Conservation (phyloP, 805 yeast genomes). For the Cyberlindnera mycetangii region DNA sequence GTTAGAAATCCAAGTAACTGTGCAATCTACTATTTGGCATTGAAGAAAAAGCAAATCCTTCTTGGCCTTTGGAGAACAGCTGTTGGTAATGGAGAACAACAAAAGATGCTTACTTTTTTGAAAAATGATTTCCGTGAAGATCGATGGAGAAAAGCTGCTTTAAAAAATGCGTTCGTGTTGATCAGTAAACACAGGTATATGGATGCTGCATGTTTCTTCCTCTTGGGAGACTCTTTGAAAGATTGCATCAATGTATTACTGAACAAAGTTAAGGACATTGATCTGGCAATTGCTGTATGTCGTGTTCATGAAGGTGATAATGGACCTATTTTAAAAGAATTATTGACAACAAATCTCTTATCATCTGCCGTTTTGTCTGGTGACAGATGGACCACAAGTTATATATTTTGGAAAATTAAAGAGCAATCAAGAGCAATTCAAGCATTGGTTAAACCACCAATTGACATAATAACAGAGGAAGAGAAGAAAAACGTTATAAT, state of each 20-base stretch:
- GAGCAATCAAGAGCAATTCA: constrained; percentile 53
- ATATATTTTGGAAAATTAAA: constrained; percentile 69
- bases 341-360: constrained; percentile 50
- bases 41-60: constrained; percentile 72
- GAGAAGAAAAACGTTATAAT: constrained; percentile 23
- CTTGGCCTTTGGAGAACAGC: constrained; percentile 82
- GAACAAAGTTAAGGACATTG: constrained; percentile 61
- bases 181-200: constrained; percentile 81
- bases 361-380: constrained; percentile 58
- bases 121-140: constrained; percentile 69
- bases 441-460: constrained; percentile 59
- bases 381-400: constrained; percentile 79
- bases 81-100: constrained; percentile 73
- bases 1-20: constrained; percentile 71
- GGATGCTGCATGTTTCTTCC: constrained; percentile 88
- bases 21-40: constrained; percentile 72
- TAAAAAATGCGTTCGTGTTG: constrained; percentile 88
- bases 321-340: constrained; percentile 47
- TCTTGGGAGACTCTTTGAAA: constrained; percentile 68
- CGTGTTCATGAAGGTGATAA: constrained; percentile 67
- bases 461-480: constrained; percentile 33
- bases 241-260: constrained; percentile 78
- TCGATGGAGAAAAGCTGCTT: constrained; percentile 86
- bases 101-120: constrained; percentile 75
- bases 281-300: constrained; percentile 78